Evolutionary conservation across 768 basidiomycete genomes (phyloP).

Genomic region (Serendipita sp.): DNA sequence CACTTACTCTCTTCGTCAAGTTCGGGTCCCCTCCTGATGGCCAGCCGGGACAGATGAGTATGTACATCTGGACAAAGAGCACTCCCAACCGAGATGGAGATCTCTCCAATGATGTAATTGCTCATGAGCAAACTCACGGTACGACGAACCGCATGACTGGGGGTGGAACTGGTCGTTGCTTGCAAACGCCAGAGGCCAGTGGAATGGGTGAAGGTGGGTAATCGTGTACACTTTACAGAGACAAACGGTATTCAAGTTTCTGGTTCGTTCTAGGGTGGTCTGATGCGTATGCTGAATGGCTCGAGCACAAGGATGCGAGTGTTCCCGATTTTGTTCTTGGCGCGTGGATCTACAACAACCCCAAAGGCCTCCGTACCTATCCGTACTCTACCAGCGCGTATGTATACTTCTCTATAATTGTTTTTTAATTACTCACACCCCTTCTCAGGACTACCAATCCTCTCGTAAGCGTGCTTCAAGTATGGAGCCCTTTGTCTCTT

Average conservation of each 20-base stretch:
- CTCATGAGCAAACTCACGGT: constrained; percentile 37
- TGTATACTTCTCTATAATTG: constrained; percentile 13
- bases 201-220: constrained; percentile 43
- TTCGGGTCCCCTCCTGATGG: constrained; percentile 13
- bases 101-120: constrained; percentile 17
- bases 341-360: constrained; percentile 17
- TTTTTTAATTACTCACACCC: constrained; percentile 17
- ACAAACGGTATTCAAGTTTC: background rate
- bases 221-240: background rate
- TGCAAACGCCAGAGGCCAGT: constrained; percentile 45
- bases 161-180: constrained; percentile 39
- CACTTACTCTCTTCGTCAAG: constrained; percentile 27
- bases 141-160: constrained; percentile 34
- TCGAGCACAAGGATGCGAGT: constrained; percentile 5
- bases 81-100: too few relatives aligned
- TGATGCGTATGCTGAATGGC: constrained; percentile 16
- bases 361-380: constrained; percentile 21
- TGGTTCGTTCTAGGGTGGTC: constrained; percentile 17
- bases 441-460: constrained; percentile 1
- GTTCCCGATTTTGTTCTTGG: constrained; percentile 7
- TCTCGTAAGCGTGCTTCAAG: background rate
- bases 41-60: constrained; percentile 13
- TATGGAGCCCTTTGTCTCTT: background rate
- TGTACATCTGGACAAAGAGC: constrained; percentile 16
- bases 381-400: constrained; percentile 13